Percentiles rank a stretch among this genome's conserved stretches.
Evolutionary conservation across 176 grass and related monocot species (phyloP).

Genomic region (Pontederia crassipes): DNA sequence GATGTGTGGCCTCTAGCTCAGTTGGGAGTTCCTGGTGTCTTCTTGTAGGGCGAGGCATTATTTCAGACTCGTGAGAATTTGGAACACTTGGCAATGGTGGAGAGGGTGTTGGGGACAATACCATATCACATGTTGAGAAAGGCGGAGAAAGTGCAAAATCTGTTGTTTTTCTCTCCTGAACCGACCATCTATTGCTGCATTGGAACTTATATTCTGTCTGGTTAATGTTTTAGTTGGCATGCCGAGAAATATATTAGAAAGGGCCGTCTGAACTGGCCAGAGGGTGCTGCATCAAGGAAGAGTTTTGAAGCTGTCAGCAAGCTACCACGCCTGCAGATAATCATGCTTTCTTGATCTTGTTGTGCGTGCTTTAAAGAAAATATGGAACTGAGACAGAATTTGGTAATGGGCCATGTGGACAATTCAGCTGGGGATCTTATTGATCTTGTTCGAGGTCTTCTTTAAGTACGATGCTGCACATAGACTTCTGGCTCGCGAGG

Average conservation of each 20-base stretch:
- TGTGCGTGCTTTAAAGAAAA: neutral
- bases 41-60: constrained; percentile 30
- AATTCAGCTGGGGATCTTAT: constrained; percentile 60
- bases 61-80: constrained; percentile 47
- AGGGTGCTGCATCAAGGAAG: constrained; percentile 59
- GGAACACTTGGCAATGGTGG: constrained; percentile 49
- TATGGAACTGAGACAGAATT: constrained; percentile 30
- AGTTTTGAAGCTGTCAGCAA: constrained; percentile 83
- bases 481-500: constrained; percentile 45
- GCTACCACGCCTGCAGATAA: constrained; percentile 57
- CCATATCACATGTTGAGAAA: constrained; percentile 28
- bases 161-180: neutral
- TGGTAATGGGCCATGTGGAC: constrained; percentile 45
- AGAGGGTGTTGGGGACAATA: constrained; percentile 30
- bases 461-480: constrained; percentile 58
- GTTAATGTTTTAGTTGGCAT: constrained; percentile 30
- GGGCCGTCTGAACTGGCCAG: constrained; percentile 80
- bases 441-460: constrained; percentile 56
- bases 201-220: no score
- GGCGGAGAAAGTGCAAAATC: constrained; percentile 21
- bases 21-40: neutral
- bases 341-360: neutral
- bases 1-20: neutral
- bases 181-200: neutral
- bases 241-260: constrained; percentile 71